Base-by-base conservation (phyloP, 2,329 filamentous ascomycete species). In the Diaporthe citri region DNA sequence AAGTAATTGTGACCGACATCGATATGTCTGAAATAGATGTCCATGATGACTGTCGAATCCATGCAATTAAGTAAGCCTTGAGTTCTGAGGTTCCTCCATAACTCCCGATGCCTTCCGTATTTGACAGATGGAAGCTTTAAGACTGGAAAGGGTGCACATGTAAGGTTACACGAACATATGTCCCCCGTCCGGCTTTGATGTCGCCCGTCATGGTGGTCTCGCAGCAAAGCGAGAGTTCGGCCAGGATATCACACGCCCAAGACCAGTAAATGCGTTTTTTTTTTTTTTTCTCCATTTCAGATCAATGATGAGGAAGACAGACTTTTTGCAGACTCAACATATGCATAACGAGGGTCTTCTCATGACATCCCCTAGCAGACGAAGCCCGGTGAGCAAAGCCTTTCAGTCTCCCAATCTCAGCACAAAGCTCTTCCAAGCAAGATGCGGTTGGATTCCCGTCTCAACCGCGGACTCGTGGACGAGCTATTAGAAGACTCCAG, bases 401-500 rank as follows among this genome's bases (percentile, higher is more conserved):
- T 28, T 51, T 20, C 46, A 67, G 25, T 25, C 46, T 39, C 31
- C 62, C 28, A 0, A 57, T 20, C 28, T 12, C 34, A 13, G 31
- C 20, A 20, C 36, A 15, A 17, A 9, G 6, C 10, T 7, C 10
- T 9, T 20, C 10, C 28, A n/a, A 39, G 36, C 36, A 39, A 10
- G 12, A 39, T 39, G n/a, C 34, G n/a, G 12, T n/a, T 51, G 13
- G 3, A 20, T 36, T 3, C 3, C 46, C 28, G 12, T 51, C 22
- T 20, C 17, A 56, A 13, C 1, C 20, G 48, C 48, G 12, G 17
- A n/a, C 36, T 28, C 41, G 39, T 22, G 15, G 15, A 20, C 6
- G 55, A 6, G 10, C 39, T 15, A 39, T 71, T 15, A 77, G 7
- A 81, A 84, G 0, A 85, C 85, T 0, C 89, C 90, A 13, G 87